Conservation (phyloP, 108 stramenopile genomes). For the Nitzschia sp. region DNA sequence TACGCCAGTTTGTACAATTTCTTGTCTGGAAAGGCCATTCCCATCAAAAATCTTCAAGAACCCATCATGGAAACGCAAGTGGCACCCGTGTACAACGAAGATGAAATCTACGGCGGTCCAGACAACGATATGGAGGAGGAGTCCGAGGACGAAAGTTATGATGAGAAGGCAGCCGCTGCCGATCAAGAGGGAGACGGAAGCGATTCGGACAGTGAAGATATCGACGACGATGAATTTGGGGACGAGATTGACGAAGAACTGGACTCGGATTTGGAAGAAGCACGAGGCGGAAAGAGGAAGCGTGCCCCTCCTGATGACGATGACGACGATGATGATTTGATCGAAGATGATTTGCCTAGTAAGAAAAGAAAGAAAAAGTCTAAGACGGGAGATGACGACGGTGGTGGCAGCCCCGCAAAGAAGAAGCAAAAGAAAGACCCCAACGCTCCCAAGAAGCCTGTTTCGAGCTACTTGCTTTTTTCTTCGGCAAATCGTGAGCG, state of each 20-base stretch:
- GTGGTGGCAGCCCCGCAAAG: conserved; percentile 21
- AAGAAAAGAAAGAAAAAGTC: conserved; percentile 21
- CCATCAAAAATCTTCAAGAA: conserved; percentile 89
- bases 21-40: conserved; percentile 81
- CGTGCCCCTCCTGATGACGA: conserved; percentile 31
- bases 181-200: conserved; percentile 33
- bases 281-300: conserved; percentile 29
- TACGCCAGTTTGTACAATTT: conserved; percentile 86
- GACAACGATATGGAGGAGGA: conserved; percentile 51
- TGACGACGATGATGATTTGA: conserved; percentile 40
- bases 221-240: conserved; percentile 50
- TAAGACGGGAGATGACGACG: conserved; percentile 21
- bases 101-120: conserved; percentile 64
- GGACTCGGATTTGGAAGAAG: conserved; percentile 51
- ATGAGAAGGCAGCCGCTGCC: conserved; percentile 57
- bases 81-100: conserved; percentile 64
- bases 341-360: conserved; percentile 24
- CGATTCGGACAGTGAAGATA: conserved; percentile 11
- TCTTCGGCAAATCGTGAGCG: conserved; percentile 44
- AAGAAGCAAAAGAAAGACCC: conserved; percentile 57
- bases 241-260: conserved; percentile 56
- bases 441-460: conserved; percentile 49
- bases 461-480: conserved; percentile 61
- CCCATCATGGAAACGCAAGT: conserved; percentile 25
- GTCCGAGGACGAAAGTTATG: conserved; percentile 64